Evolutionary conservation across 2,329 filamentous ascomycete genomes (phyloP).

Genomic region (Curvularia hawaiiensis): DNA sequence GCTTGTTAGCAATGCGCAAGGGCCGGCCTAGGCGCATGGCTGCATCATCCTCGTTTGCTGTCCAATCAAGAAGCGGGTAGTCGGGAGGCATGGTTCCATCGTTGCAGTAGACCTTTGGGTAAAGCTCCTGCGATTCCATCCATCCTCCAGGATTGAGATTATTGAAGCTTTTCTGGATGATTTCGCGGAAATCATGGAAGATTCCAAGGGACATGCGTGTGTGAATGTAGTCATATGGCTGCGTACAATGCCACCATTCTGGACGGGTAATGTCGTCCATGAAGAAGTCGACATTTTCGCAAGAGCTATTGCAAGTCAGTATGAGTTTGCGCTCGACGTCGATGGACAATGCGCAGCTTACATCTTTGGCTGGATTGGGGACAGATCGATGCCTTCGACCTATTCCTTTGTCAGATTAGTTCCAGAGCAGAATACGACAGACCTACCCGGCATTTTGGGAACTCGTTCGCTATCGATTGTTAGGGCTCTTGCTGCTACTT

Average conservation of each 20-base stretch:
- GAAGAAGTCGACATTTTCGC: conserved; percentile 75
- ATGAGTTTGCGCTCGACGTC: not conserved
- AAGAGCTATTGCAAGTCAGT: conserved; percentile 50
- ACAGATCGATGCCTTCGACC: conserved; percentile 51
- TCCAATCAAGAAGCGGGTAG: conserved; percentile 57
- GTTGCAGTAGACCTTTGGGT: conserved; percentile 56
- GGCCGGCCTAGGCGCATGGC: conserved; percentile 54
- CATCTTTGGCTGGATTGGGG: conserved; percentile 49
- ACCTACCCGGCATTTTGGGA: conserved; percentile 41
- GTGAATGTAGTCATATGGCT: conserved; percentile 64
- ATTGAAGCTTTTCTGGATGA: conserved; percentile 59
- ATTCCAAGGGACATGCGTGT: conserved; percentile 63
- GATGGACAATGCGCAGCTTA: conserved; percentile 16
- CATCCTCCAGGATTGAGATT: conserved; percentile 63
- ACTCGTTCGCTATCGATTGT: conserved; percentile 39
- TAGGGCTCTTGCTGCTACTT: conserved; percentile 15
- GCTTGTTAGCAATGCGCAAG: conserved; percentile 58
- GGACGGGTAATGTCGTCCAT: conserved; percentile 69
- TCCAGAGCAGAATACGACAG: not conserved
- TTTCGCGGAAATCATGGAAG: conserved; percentile 60
- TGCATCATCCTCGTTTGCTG: conserved; percentile 49
- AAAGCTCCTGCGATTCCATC: conserved; percentile 52
- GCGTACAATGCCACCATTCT: conserved; percentile 60
- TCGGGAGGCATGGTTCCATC: conserved; percentile 58
- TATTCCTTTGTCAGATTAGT: conserved; percentile 28